Evolutionary conservation across 306 rosid genomes (phyloP).

Genomic region (Gillenia trifoliata): DNA sequence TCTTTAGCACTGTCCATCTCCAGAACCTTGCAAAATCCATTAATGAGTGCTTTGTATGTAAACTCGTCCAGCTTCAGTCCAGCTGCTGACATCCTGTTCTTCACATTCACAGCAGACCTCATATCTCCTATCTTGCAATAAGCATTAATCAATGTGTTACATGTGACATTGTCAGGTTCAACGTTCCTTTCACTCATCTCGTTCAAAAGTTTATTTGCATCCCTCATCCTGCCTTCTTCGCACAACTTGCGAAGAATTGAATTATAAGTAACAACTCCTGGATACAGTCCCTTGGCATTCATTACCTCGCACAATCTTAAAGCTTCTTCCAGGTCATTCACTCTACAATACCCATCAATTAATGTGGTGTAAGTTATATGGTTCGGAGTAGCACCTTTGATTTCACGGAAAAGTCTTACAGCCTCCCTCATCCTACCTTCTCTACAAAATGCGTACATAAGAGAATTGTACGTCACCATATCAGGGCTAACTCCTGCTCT

Average conservation of each 20-base stretch:
- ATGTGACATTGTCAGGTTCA: slow-evolving; percentile 75
- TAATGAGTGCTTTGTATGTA: slow-evolving; percentile 76
- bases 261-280: slow-evolving; percentile 77
- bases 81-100: slow-evolving; percentile 68
- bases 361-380: slow-evolving; percentile 75
- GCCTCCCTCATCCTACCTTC: slow-evolving; percentile 93
- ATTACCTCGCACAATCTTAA: slow-evolving; percentile 51
- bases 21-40: slow-evolving; percentile 62
- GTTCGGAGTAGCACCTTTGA: slow-evolving; percentile 55
- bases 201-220: slow-evolving; percentile 67
- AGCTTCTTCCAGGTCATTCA: slow-evolving; percentile 67
- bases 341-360: slow-evolving; percentile 75
- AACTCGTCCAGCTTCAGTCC: slow-evolving; percentile 67
- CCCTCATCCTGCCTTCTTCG: slow-evolving; percentile 74
- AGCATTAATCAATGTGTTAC: slow-evolving; percentile 86
- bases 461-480: slow-evolving; percentile 72
- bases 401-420: slow-evolving; percentile 60
- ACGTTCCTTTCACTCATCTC: slow-evolving; percentile 78
- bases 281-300: slow-evolving; percentile 67
- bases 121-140: slow-evolving; percentile 79
- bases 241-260: slow-evolving; percentile 72
- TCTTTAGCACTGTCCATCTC: slow-evolving; percentile 63
- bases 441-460: slow-evolving; percentile 68
- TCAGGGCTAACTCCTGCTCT: slow-evolving; percentile 68
- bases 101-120: slow-evolving; percentile 71